Evolutionary conservation across 176 grass and related monocot genomes (phyloP).

Genomic region (Hordeum marinum): DNA sequence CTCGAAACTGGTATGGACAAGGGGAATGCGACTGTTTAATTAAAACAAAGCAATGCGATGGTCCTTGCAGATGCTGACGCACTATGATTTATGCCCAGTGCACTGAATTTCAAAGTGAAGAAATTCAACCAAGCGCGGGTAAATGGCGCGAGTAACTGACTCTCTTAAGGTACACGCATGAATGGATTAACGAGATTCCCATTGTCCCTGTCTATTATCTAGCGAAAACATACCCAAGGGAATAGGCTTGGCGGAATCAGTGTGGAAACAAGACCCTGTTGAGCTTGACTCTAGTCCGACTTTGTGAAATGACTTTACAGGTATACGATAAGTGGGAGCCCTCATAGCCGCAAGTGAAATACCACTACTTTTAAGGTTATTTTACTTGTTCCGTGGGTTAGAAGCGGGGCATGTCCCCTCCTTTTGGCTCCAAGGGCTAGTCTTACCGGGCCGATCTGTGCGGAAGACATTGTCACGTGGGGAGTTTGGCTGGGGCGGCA

Average conservation of each 20-base stretch:
- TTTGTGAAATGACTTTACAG: neutral
- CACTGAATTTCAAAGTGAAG: constrained; percentile 89
- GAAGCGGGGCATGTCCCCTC: constrained; percentile 8
- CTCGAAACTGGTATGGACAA: constrained; percentile 64
- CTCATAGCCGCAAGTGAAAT: constrained; percentile 45
- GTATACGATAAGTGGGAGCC: neutral
- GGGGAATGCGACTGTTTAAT: constrained; percentile 80
- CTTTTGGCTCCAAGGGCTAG: neutral
- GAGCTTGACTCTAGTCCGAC: too few relatives aligned
- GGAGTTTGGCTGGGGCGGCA: constrained; percentile 49
- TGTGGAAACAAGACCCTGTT: neutral
- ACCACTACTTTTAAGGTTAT: constrained; percentile 67
- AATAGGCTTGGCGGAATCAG: neutral
- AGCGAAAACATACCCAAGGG: neutral
- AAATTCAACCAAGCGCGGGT: constrained; percentile 67
- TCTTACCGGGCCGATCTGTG: constrained; percentile 5
- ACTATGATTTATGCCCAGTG: constrained; percentile 71
- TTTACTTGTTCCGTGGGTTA: constrained; percentile 58
- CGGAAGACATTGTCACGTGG: constrained; percentile 73
- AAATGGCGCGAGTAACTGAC: constrained; percentile 79
- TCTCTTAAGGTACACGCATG: constrained; percentile 48
- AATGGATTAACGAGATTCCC: constrained; percentile 64
- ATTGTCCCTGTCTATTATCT: constrained; percentile 28
- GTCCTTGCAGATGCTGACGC: constrained; percentile 58
- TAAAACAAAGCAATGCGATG: constrained; percentile 87